These are phyloP conservation scores for Sphenostylis stenocarpa DNA, from an alignment of 306 rosid species.

Conservation along the genomic window DNA sequence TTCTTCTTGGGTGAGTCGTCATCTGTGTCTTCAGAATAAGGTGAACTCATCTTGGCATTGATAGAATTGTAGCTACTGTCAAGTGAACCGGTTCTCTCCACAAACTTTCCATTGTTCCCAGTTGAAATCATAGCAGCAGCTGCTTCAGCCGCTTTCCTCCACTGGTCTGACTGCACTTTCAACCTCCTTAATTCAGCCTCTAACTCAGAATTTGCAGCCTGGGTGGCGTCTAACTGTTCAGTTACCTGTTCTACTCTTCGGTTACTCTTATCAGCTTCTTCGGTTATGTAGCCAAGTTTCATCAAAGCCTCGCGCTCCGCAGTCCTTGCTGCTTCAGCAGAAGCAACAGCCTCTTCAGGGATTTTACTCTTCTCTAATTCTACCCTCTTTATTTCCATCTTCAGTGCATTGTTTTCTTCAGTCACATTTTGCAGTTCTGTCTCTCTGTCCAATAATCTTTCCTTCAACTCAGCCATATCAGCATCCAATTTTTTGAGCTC, in stretches of 20 bases:
- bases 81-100: constrained; percentile 54
- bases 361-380: constrained; percentile 49
- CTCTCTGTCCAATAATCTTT: constrained; percentile 59
- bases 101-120: constrained; percentile 69
- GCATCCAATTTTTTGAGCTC: constrained; percentile 53
- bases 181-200: constrained; percentile 89
- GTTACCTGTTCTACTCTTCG: constrained; percentile 58
- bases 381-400: constrained; percentile 49
- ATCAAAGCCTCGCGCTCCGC: constrained; percentile 70
- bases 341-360: constrained; percentile 41
- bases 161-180: constrained; percentile 91
- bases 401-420: constrained; percentile 59
- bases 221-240: constrained; percentile 82
- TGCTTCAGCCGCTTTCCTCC: constrained; percentile 98
- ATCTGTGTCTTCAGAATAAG: constrained; percentile 73
- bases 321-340: constrained; percentile 56
- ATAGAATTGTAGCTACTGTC: constrained; percentile 64
- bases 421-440: constrained; percentile 53
- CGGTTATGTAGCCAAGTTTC: constrained; percentile 52
- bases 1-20: constrained; percentile 93
- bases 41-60: constrained; percentile 54
- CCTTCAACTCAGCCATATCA: constrained; percentile 59
- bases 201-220: constrained; percentile 65
- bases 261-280: constrained; percentile 72
- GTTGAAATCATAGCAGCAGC: constrained; percentile 76